A percentile compares a stretch with the other conserved stretches of the same genome.
Evolutionary conservation across 495 filamentous ascomycete species (phyloP).

Genomic region (Thozetella sp.): DNA sequence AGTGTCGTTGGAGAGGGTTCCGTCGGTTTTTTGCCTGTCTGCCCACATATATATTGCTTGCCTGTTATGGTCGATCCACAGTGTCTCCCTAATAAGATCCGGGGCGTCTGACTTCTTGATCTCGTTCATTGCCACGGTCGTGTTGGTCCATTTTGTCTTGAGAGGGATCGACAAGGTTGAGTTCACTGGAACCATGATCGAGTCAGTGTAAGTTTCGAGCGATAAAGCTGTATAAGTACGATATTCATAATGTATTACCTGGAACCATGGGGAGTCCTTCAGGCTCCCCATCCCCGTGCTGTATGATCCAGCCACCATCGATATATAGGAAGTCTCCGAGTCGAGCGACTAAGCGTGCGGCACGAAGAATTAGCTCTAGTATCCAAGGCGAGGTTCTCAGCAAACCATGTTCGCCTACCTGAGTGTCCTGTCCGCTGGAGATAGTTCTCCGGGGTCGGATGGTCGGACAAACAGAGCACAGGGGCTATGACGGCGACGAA

Average conservation of each 20-base stretch:
- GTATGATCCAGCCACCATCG: neutral
- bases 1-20: neutral
- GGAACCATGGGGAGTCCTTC: neutral
- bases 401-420: neutral
- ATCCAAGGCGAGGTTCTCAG: neutral
- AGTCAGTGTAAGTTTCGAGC: neutral
- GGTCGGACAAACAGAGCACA: neutral
- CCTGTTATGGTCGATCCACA: neutral
- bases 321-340: neutral
- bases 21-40: neutral
- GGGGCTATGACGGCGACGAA: neutral
- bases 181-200: neutral
- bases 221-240: slow-evolving; percentile 1
- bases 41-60: neutral
- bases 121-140: neutral
- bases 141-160: neutral
- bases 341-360: neutral
- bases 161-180: neutral
- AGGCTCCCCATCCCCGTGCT: neutral
- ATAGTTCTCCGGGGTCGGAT: neutral
- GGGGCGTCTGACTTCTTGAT: neutral
- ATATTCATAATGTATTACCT: neutral
- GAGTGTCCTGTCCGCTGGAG: neutral
- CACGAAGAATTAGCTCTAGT: neutral
- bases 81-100: neutral